Conservation (phyloP, 352 stramenopile species). For the Phytophthora cactorum region DNA sequence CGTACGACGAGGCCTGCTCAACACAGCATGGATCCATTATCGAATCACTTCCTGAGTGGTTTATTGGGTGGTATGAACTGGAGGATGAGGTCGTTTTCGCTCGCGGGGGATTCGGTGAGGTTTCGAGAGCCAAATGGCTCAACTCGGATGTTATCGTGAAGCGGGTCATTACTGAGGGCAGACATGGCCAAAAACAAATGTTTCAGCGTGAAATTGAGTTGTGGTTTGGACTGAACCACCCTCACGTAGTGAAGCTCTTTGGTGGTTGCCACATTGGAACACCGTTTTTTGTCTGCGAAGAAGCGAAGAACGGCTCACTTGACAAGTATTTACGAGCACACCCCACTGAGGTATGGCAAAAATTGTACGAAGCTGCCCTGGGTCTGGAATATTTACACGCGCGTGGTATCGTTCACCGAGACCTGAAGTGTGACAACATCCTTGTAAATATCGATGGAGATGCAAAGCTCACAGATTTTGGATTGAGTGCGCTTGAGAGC, state of each 20-base stretch:
- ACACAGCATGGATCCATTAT: background rate
- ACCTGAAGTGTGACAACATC: slow-evolving; percentile 45
- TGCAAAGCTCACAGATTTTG: slow-evolving; percentile 43
- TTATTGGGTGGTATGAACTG: slow-evolving; percentile 10
- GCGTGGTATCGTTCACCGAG: slow-evolving; percentile 29
- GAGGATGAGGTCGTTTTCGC: slow-evolving; percentile 9
- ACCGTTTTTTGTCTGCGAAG: slow-evolving; percentile 38
- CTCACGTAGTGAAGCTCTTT: slow-evolving; percentile 42
- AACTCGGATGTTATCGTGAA: slow-evolving; percentile 36
- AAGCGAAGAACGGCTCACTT: slow-evolving; percentile 19
- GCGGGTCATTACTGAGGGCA: background rate
- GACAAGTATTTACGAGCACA: slow-evolving; percentile 19
- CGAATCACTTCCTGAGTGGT: slow-evolving; percentile 10
- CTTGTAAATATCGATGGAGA: slow-evolving; percentile 31
- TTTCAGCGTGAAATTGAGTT: slow-evolving; percentile 30
- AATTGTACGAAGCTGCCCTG: slow-evolving; percentile 32
- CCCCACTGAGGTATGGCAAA: slow-evolving; percentile 11
- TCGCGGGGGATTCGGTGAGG: slow-evolving; percentile 1
- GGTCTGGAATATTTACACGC: slow-evolving; percentile 35
- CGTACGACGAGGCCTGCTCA: slow-evolving; percentile 6
- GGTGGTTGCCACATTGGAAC: slow-evolving; percentile 34
- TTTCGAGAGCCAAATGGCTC: slow-evolving; percentile 19
- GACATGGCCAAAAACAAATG: background rate
- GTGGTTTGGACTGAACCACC: slow-evolving; percentile 38
- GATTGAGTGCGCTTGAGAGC: slow-evolving; percentile 14